phyloP scores from a whole-genome alignment of 495 filamentous ascomycete species.

The Mytilinidion resinicola region DNA sequence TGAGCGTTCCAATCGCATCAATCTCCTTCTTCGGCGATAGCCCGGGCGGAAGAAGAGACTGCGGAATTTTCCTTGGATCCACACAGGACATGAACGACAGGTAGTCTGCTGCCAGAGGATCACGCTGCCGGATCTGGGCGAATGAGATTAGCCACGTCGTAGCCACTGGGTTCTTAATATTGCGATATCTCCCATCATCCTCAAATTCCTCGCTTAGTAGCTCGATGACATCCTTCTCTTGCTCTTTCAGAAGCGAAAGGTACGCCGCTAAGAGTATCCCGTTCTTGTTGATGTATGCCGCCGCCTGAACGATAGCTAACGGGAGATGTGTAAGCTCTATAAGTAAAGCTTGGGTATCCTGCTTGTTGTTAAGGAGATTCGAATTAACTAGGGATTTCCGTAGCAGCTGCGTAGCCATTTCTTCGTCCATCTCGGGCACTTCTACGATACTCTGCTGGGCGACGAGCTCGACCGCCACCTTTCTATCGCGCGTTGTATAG shows the following conservation, averaged over 20 bases:
- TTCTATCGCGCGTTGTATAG: slow-evolving; percentile 48
- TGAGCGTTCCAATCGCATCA: slow-evolving; percentile 2
- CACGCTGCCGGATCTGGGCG: background rate
- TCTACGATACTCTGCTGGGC: slow-evolving; percentile 2
- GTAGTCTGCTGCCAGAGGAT: slow-evolving; percentile 17
- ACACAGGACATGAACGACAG: slow-evolving; percentile 23
- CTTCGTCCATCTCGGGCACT: background rate
- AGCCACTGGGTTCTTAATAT: too few species aligned
- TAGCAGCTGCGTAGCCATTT: background rate
- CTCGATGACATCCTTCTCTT: background rate
- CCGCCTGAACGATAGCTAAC: slow-evolving; percentile 13
- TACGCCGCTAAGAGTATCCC: background rate
- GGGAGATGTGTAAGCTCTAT: slow-evolving; percentile 5
- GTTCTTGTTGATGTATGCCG: background rate
- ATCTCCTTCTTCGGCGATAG: slow-evolving; percentile 1
- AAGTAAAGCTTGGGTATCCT: background rate
- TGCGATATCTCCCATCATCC: slow-evolving; percentile 34
- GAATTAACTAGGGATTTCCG: background rate
- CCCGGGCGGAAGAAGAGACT: slow-evolving; percentile 10
- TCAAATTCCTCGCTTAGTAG: background rate
- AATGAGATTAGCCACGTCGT: slow-evolving; percentile 1
- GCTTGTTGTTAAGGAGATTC: background rate
- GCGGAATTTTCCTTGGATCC: slow-evolving; percentile 16
- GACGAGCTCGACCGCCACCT: slow-evolving; percentile 21
- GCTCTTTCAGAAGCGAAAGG: background rate